Evolutionary conservation across 441 rosid species (phyloP), one percentile per base, ranked within the genome.

Genomic region (Geranium incanum): DNA sequence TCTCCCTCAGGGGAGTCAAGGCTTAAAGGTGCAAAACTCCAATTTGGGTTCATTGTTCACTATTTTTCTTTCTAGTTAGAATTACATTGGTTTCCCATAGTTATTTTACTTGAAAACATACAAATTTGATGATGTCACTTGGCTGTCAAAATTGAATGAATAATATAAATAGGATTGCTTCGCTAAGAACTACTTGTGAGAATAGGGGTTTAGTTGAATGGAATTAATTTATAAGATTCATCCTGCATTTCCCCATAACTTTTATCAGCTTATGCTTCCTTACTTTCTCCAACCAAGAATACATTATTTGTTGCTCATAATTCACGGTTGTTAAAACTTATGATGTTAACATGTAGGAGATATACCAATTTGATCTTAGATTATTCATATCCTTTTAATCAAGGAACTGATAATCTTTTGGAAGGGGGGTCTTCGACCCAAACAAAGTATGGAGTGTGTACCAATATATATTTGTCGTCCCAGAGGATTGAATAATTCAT

Each of bases 1-100:
- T 87, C 97, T 95, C 66, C 99, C 99, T 71, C 99, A 95, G 73
- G 99, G 99, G 70, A 95, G 99, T 83, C 99, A 95, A 0, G 98
- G 98, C 84, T 87, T 92, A 75, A 95, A 95, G 97, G 99, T 92
- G 77, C 78, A 62, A 66, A 52, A 39, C 62, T 66, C 69, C 45
- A 36, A 66, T 16, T 65, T 52, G 50, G 66, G 67, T 64, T 70
- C 45, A 59, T 57, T 16, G 6, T 74, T 80, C 13, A 23, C 69
- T 11, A 28, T 64, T 64, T 64, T 64, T 36, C 37, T 5, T 12
- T n/a, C 60, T 67, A 45, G 5, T 71, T 64, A 57, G 68, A 16
- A 72, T 73, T 79, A 36, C 73, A 57, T 67, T 64, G 70, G 19
- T 41, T 73, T 36, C 39, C 36, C 45, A 33, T 21, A 38, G 38